Base-by-base conservation (phyloP, 768 basidiomycete genomes). In the Mycena filopes region DNA sequence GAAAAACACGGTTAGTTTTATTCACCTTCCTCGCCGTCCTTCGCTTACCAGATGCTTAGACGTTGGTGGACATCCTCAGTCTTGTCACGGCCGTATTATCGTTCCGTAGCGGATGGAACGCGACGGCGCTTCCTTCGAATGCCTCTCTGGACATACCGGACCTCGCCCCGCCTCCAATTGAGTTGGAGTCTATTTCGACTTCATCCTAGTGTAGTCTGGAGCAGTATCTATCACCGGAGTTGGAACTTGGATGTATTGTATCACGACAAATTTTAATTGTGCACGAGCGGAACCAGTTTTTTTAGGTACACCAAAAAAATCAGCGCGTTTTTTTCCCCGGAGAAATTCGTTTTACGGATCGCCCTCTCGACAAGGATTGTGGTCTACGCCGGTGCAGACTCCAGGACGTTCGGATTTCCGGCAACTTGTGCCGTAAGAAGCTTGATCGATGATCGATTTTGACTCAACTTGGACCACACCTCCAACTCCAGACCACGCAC, bases 1-100 rank as follows among this genome's bases (percentile, higher is more conserved):
- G 69, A 81, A 82, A 59, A 87, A 88, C 71, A 86, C 89, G 46
- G 90, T 91, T 68, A 48, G 85, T 74, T n/a, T 51, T 45, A 28
- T 25, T 4, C 31, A 33, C 16, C 26, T 43, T 8, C 3, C 47
- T 20, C 43, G 26, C 36, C 43, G n/a, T 1, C 51, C 13, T 60
- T 70, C n/a, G 63, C 55, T 66, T n/a, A 54, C 56, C 42, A 16
- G 25, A 43, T 43, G 43, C 31, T 26, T 67, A 84, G 83, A 60
- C 77, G 23, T 83, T 82, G 81, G 77, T 82, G 62, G 79, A 78
- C 53, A 67, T 79, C 9, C 80, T 82, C 36, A 79, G 81, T 38
- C 71, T 84, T 20, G 75, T 83, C 51, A 42, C 65, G 16, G 59
- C 65, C 0, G 49, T 53, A 2, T 43, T 50, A 1, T 66, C 65